Base-by-base conservation (phyloP, 352 stramenopile species). In the Porosira glacialis region DNA sequence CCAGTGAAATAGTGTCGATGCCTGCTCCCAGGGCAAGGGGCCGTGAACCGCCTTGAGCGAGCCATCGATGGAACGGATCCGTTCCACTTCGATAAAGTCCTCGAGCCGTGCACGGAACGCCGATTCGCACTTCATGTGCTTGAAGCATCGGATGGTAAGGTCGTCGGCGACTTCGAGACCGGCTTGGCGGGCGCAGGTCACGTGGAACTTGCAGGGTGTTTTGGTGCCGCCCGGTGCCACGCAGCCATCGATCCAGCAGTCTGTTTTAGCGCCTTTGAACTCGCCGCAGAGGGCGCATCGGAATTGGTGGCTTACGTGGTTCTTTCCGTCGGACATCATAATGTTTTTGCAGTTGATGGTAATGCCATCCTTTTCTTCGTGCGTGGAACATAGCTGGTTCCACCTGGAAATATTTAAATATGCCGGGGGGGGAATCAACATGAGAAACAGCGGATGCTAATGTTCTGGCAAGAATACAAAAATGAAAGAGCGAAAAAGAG, bases 1-100 rank as follows among this genome's bases (percentile, higher is more conserved):
- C 11, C 59, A 41, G 70, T 89, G 81, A 36, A 88, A 65, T 35
- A 88, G 44, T n/a, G 48, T 62, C 4, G 73, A 71, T 47, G 70
- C 83, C 75, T 88, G 64, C 36, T 59, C 44, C 51, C 86, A 83
- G 24, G 69, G 65, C 65, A 90, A 89, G 0, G 70, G 69, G 21
- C 17, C 19, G 8, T 58, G 52, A 13, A 80, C 66, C 43, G 21
- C 56, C 47, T 75, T 71, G 36, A 38, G 28, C 27, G 58, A 35
- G 11, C 24, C 35, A 35, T 51, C 27, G n/a, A n/a, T n/a, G 11
- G 22, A 64, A n/a, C 86, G 63, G 19, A 50, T 59, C 19, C 85
- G 81, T 39, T 90, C 86, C 24, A 88, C 67, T 58, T 88, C 83
- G 38, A 84, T 72, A 11, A 92, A 38, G 78, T 89, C 81, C 68